These are phyloP conservation scores for Ustanciosporium gigantosporum DNA, from an alignment of 1,284 basidiomycete genomes.

Conservation along the genomic window DNA sequence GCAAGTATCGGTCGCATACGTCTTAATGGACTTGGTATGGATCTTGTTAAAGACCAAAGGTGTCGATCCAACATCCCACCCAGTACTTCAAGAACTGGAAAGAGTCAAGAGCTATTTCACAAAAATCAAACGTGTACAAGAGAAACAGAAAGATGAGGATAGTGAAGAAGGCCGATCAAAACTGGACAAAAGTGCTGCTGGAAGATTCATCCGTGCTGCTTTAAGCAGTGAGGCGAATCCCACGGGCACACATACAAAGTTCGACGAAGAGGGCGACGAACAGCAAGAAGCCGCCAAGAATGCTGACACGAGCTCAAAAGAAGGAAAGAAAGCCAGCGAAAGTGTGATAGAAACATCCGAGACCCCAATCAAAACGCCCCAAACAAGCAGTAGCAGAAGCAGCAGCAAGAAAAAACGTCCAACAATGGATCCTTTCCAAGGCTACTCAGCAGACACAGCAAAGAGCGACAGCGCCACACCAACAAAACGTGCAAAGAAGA, in stretches of 20 bases:
- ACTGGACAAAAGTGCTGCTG: conserved; percentile 36
- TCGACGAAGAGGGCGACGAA: conserved; percentile 11
- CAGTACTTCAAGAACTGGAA: conserved; percentile 43
- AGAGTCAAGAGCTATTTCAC: conserved; percentile 48
- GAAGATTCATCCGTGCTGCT: conserved; percentile 37
- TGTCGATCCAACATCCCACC: conserved; percentile 38
- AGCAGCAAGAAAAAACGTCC: conserved; percentile 29
- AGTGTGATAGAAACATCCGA: too few species aligned
- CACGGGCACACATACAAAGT: conserved; percentile 29
- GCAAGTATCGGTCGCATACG: conserved; percentile 43
- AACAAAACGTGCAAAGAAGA: too few species aligned
- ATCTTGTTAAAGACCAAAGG: conserved; percentile 49
- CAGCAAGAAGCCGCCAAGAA: conserved; percentile 9
- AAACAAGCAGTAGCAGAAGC: neutral
- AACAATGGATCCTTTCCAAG: conserved; percentile 37
- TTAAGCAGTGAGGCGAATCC: conserved; percentile 9
- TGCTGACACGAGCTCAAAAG: neutral
- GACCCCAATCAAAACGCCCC: neutral
- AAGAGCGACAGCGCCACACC: conserved; percentile 24
- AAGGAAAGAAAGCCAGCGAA: conserved; percentile 1
- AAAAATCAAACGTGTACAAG: conserved; percentile 43
- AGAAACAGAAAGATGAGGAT: conserved; percentile 12
- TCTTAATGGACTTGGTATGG: conserved; percentile 49
- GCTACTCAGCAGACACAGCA: too few species aligned
- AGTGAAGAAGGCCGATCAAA: conserved; percentile 3